Evolutionary conservation across 2,329 filamentous ascomycete genomes (phyloP), one percentile per base, ranked within the genome.

Genomic region (Penicillium sp.): DNA sequence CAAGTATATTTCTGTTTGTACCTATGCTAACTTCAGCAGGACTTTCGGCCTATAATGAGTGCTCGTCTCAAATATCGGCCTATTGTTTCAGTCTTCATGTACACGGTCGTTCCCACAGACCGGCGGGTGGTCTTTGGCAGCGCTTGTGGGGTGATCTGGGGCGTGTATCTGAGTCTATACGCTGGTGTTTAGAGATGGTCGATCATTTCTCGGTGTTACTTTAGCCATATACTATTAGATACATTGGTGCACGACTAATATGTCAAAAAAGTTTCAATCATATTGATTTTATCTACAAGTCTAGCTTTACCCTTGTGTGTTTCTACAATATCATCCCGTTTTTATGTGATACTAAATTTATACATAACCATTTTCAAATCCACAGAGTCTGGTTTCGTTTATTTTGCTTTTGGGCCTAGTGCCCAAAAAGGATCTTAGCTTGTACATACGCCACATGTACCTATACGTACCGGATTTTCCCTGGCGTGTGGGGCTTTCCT

Each of bases 41-140:
- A 89, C 68, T 87, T 89, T 61, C 82, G 78, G 74, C 78, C 80
- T 0, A 78, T 93, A 52, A 78, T 90, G 61, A 66, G 76, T 41
- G 90, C 91, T 0, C 87, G 90, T 1, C 84, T 87, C 74, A 86
- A 82, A 66, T 78, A 92, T 54, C 91, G 89, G 83, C 89, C 89
- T 1, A 63, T 81, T 3, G 84, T 92, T 19, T 88, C 85, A 58
- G 67, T 88, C 16, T 67, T 89, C 57, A 89, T 89, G 76, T 91
- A 89, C 66, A 80, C 85, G 1, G 75, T 91, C 56, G 81, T 88
- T 60, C 88, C 86, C n/a, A 83, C 91, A 3, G 82, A 91, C 65
- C 80, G 81, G 48, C 79, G 89, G 35, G 86, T 88, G 47, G 74
- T 92, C 32, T 81, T 91, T 57, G 88, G 85, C n/a, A 84, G 85